Evolutionary conservation across 1,139 yeast species (phyloP).

Genomic region (Yamadazyma trypodendri): DNA sequence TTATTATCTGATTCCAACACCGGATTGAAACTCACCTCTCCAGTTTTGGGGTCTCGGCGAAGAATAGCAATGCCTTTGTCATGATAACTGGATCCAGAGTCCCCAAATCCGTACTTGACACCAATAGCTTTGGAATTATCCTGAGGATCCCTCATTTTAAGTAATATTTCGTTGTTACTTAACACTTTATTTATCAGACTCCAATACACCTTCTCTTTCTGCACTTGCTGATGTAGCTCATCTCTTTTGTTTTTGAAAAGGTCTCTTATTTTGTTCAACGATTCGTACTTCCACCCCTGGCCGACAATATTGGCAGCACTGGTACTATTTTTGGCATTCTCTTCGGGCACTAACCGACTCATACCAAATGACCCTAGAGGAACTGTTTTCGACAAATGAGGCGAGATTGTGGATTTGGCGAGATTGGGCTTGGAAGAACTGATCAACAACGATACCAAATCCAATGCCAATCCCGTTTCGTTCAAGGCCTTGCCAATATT

Average conservation of each 20-base stretch:
- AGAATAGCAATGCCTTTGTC: conserved; percentile 78
- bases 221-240: conserved; percentile 53
- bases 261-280: conserved; percentile 56
- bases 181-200: conserved; percentile 49
- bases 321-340: conserved; percentile 19
- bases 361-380: conserved; percentile 81
- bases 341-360: conserved; percentile 45
- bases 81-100: conserved; percentile 75
- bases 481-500: conserved; percentile 71
- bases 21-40: conserved; percentile 37
- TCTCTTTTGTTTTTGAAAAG: conserved; percentile 52
- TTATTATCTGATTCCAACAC: conserved; percentile 19
- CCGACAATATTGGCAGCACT: conserved; percentile 48
- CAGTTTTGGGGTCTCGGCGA: conserved; percentile 36
- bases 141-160: conserved; percentile 59
- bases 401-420: conserved; percentile 86
- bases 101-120: conserved; percentile 87
- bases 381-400: conserved; percentile 73
- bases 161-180: conserved; percentile 66
- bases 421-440: conserved; percentile 84
- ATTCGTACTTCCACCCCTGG: conserved; percentile 83
- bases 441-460: conserved; percentile 78
- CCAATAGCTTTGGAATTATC: conserved; percentile 56
- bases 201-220: conserved; percentile 76
- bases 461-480: conserved; percentile 85